A percentile compares a stretch with the other conserved stretches of the same genome.
These are phyloP conservation scores for Stentor coeruleus DNA, from an alignment of 73 alveolate species.

Conservation along the genomic window DNA sequence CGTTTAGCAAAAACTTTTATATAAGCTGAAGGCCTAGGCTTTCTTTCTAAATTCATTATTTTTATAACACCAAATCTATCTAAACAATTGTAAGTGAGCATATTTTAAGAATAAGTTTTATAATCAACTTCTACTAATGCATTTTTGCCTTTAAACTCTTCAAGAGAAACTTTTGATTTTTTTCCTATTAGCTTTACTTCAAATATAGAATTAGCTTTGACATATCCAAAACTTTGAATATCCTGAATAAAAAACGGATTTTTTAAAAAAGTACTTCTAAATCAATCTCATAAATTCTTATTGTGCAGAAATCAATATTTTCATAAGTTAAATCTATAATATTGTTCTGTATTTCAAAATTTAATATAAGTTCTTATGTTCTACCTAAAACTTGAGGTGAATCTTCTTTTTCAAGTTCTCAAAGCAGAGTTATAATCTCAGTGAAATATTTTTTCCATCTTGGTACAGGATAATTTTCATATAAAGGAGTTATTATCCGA, in stretches of 20 bases:
- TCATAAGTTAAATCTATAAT: background rate
- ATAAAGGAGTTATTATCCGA: slow-evolving; percentile 40
- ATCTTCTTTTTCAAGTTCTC: no score
- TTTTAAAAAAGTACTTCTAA: slow-evolving; percentile 79
- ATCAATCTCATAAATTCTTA: slow-evolving; percentile 76
- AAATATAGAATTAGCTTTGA: slow-evolving; percentile 57
- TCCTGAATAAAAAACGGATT: slow-evolving; percentile 75
- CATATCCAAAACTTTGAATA: slow-evolving; percentile 70
- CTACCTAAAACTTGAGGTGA: no score
- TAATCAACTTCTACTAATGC: slow-evolving; percentile 70
- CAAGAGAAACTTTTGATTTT: slow-evolving; percentile 44
- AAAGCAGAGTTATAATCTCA: no score
- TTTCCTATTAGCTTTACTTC: slow-evolving; percentile 37
- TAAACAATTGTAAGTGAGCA: slow-evolving; percentile 52
- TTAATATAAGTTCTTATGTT: no score
- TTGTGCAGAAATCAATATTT: background rate
- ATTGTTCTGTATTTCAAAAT: slow-evolving; percentile 34
- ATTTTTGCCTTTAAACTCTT: slow-evolving; percentile 60
- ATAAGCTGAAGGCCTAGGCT: slow-evolving; percentile 76
- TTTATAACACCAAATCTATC: slow-evolving; percentile 81
- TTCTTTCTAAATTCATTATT: slow-evolving; percentile 54
- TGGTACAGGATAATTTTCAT: slow-evolving; percentile 70
- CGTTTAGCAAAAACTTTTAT: slow-evolving; percentile 73
- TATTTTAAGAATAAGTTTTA: slow-evolving; percentile 53
- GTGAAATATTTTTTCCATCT: slow-evolving; percentile 75